These are phyloP conservation scores for Eucalyptus cloeziana DNA, from an alignment of 345 rosid genomes.

Conservation along the genomic window DNA sequence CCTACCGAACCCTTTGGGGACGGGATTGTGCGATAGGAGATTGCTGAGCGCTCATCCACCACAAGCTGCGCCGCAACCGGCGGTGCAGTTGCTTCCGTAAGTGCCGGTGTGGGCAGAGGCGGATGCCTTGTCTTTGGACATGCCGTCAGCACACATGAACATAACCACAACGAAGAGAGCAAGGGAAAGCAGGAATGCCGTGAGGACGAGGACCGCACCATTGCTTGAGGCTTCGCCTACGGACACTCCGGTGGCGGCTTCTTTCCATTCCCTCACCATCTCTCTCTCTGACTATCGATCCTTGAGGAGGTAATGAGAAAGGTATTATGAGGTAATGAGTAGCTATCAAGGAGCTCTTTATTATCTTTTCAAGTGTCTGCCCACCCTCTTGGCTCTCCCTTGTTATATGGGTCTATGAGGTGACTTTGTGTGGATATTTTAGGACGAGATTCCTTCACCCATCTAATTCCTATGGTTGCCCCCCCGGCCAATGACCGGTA, in stretches of 20 bases:
- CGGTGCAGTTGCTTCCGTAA: conserved; percentile 15
- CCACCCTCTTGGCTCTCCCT: background rate
- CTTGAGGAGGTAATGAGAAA: background rate
- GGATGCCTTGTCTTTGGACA: conserved; percentile 28
- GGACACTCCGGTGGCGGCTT: background rate
- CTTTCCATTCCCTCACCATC: conserved; percentile 22
- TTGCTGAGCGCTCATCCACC: conserved; percentile 14
- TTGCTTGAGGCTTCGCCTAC: background rate
- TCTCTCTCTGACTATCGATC: background rate
- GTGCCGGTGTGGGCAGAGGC: conserved; percentile 11
- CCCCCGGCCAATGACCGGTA: background rate
- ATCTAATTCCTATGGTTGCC: background rate
- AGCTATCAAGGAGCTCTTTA: background rate
- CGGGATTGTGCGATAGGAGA: background rate
- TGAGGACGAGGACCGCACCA: background rate
- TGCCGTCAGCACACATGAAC: conserved; percentile 42
- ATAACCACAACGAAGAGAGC: conserved; percentile 10
- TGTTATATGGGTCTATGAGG: background rate
- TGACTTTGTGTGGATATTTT: background rate
- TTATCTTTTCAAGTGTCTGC: background rate
- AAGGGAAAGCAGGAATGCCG: conserved; percentile 20
- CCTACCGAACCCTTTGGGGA: background rate
- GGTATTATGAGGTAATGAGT: background rate
- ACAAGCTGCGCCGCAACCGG: conserved; percentile 40
- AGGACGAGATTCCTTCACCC: background rate